A percentile compares a stretch with the other conserved stretches of the same genome.
phyloP scores from a whole-genome alignment of 2,329 filamentous ascomycete species.

The Nemania sp. region DNA sequence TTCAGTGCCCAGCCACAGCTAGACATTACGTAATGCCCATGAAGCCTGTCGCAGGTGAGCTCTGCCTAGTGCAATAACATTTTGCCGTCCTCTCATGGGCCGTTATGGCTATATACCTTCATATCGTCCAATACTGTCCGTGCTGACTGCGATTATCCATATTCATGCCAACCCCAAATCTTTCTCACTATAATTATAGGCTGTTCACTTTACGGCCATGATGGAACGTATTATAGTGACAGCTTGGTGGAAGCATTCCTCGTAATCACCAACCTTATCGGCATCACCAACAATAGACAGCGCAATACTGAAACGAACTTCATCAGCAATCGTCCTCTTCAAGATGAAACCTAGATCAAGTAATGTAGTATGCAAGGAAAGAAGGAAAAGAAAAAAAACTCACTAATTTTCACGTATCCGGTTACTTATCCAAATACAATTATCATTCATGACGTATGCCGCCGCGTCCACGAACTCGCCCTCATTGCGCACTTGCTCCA shows the following conservation, averaged over 20 bases:
- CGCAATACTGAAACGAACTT: slow-evolving; percentile 6
- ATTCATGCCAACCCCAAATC: not conserved
- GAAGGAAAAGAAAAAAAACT: not conserved
- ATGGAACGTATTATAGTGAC: slow-evolving; percentile 6
- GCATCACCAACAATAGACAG: slow-evolving; percentile 14
- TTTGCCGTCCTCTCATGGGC: too few species aligned
- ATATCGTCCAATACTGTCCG: too few species aligned
- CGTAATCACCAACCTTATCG: slow-evolving; percentile 6
- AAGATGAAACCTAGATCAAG: not conserved
- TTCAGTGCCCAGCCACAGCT: too few species aligned
- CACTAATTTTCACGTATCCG: slow-evolving; percentile 14
- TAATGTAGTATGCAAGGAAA: not conserved
- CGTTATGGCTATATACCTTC: too few species aligned
- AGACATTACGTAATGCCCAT: too few species aligned
- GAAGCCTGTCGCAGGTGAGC: too few species aligned
- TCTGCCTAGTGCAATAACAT: too few species aligned
- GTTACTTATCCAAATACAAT: slow-evolving; percentile 18
- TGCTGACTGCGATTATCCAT: too few species aligned
- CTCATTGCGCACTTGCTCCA: slow-evolving; percentile 14
- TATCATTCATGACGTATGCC: slow-evolving; percentile 11
- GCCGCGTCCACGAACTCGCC: slow-evolving; percentile 14
- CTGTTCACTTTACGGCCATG: not conserved
- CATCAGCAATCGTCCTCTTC: not conserved
- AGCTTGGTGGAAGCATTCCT: slow-evolving; percentile 9
- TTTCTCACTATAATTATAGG: not conserved